Conservation (phyloP, 352 stramenopile genomes). For the Phytopythium ostracodes region DNA sequence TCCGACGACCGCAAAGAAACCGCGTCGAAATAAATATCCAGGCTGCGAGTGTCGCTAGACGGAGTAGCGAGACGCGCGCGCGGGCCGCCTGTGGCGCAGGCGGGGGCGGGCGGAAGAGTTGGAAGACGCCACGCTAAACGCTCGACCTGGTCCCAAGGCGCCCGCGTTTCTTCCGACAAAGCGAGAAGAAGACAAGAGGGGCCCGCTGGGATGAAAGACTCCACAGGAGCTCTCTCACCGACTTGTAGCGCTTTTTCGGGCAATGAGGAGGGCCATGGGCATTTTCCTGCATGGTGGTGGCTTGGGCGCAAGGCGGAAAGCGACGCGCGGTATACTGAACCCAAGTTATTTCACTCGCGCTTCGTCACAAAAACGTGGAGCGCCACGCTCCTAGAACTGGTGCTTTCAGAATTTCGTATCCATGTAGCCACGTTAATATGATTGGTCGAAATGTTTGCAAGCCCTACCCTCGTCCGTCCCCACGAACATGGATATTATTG, state of each 20-base stretch:
- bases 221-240: too few relatives aligned
- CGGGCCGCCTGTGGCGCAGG: constrained; percentile 7
- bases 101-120: background rate
- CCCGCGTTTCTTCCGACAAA: background rate
- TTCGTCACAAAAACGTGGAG: constrained; percentile 6
- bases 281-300: background rate
- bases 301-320: background rate
- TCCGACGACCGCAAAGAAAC: constrained; percentile 1
- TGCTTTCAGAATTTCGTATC: constrained; percentile 4
- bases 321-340: background rate
- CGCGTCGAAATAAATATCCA: constrained; percentile 4
- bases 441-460: background rate
- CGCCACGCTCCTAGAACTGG: background rate
- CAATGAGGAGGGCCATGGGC: background rate
- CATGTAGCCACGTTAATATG: background rate
- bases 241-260: background rate
- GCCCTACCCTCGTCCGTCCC: background rate
- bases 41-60: background rate
- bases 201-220: too few relatives aligned
- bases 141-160: background rate
- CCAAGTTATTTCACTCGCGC: background rate
- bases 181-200: background rate
- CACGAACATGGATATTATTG: constrained; percentile 1
- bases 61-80: constrained; percentile 1
- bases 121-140: background rate